Base-by-base conservation (phyloP, 2,329 filamentous ascomycete species). In the Calonectria hongkongensis region DNA sequence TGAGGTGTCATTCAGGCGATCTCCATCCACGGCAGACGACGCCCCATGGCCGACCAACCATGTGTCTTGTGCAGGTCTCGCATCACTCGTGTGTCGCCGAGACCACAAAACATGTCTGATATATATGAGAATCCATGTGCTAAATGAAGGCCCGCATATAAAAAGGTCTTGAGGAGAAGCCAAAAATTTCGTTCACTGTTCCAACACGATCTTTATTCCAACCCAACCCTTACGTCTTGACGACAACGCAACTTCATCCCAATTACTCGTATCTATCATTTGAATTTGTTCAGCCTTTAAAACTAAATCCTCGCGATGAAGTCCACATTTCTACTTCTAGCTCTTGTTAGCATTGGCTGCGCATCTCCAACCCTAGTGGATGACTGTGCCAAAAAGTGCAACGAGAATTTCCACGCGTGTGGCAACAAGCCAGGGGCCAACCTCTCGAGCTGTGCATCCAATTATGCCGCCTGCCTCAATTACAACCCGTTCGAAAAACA, bases 21-120 rank as follows among this genome's bases (percentile, higher is more conserved):
- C 33, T 21, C 27, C 21, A 21, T 25, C 7, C 12, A 21, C 15
- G 54, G 41, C 21, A n/a, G 33, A 15, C 15, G n/a, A 41, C n/a
- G 54, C 54, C 36, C 54, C 54, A 21, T 39, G 13, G 21, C 21
- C 8, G 33, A 41, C 54, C 54, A 60, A 60, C 36, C 54, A 60
- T 41, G 33, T 58, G 54, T 60, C 54, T 60, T 60, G n/a, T 41
- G 13, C 36, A 12, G 39, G 54, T 41, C 54, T 41, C 18, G 54
- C 54, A n/a, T 58, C 54, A 39, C 54, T 39, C 21, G 21, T 41
- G 54, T 16, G 33, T 27, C 21, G 36, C 54, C 39, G 54, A 60
- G 54, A 60, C 54, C 16, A 12, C 54, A 60, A 60, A 60, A 18
- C 33, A 60, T 41, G 54, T 60, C 54, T 60, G 54, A 43, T 41